These are phyloP conservation scores for Ophiostoma himal-ulmi DNA, from an alignment of 2,329 filamentous ascomycete species.

Conservation along the genomic window DNA sequence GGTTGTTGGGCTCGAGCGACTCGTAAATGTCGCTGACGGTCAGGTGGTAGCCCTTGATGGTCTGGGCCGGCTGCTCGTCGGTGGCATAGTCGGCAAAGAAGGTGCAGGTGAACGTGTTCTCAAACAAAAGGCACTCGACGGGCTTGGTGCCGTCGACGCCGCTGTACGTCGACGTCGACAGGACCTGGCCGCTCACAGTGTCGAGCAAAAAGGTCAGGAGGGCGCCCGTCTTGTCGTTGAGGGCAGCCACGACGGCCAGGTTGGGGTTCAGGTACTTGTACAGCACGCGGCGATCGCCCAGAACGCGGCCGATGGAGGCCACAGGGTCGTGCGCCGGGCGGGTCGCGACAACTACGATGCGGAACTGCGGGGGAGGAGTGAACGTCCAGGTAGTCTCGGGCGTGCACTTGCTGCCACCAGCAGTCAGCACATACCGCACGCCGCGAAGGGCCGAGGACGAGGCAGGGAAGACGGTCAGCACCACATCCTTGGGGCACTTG, in stretches of 20 bases:
- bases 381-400: constrained; percentile 66
- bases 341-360: constrained; percentile 61
- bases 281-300: constrained; percentile 84
- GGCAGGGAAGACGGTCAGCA: constrained; percentile 46
- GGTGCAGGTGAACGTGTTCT: constrained; percentile 94
- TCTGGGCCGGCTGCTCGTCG: constrained; percentile 28
- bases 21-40: constrained; percentile 87
- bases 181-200: constrained; percentile 73
- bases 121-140: constrained; percentile 72
- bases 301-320: constrained; percentile 88
- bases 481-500: constrained; percentile 44
- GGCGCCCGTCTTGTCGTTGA: constrained; percentile 51
- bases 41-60: constrained; percentile 77
- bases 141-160: constrained; percentile 69
- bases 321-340: constrained; percentile 75
- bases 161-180: constrained; percentile 64
- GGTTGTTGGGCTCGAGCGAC: constrained; percentile 74
- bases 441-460: constrained; percentile 49
- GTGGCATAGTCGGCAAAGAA: constrained; percentile 54
- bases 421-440: constrained; percentile 43
- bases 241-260: constrained; percentile 66
- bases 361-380: constrained; percentile 57
- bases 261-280: constrained; percentile 98
- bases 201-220: constrained; percentile 77
- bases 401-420: constrained; percentile 35